Base-by-base conservation (phyloP, 371 early-diverging fungal genomes). In the Nematocida sp. region DNA sequence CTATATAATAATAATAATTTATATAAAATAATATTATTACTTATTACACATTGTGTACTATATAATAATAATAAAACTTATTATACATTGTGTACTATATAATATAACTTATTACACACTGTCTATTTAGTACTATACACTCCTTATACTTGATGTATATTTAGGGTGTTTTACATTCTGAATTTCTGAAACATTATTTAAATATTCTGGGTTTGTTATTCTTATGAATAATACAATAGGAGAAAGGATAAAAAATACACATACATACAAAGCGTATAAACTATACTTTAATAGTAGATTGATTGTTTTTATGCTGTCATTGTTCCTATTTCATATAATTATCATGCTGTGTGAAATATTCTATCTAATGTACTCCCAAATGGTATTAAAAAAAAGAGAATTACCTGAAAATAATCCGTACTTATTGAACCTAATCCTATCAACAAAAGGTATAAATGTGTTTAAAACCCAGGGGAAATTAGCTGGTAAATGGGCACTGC, bases 201-300 rank as follows among this genome's bases (percentile, higher is more conserved):
- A 78, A 78, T 70, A 78, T 23, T 66, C 54, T 6, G 3, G 44
- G 40, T 69, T 78, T 78, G 71, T 78, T 78, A 54, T 69, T 82
- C 45, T 70, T 60, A 78, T 78, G 80, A 55, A 56, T 9, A 13
- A 27, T 15, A n/a, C 64, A 11, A 1, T 64, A 15, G 60, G 44
- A 45, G 69, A 54, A 33, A n/a, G 44, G 13, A 71, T 25, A 40
- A 42, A 71, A 25, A 50, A n/a, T 5, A 62, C 44, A 23, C 45
- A 23, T 20, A 27, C 20, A n/a, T 71, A 67, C 40, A 39, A 44
- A 46, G 69, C 52, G 20, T 78, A 69, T 42, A 69, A 13, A 25
- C 18, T 52, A 42, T 78, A 78, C 61, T 70, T 78, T 45, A 54
- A 44, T 1, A 78, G 80, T 46, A 67, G 54, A 40, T 15, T 78